Conservation (phyloP, 2,329 filamentous ascomycete genomes). For the Botryotinia globosa region DNA sequence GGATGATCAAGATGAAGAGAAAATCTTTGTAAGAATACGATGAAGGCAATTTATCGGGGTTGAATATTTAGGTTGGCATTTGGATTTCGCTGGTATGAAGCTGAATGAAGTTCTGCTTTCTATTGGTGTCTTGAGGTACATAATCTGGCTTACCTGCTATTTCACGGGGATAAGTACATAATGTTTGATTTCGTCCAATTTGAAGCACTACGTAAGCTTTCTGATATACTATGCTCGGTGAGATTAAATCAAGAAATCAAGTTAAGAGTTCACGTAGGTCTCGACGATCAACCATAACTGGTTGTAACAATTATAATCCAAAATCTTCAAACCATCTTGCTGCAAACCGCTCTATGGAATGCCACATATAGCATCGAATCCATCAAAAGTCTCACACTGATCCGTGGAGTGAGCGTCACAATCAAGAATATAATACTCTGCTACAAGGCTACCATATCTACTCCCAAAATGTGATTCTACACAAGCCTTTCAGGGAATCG, state of each 20-base stretch:
- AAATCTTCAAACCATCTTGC: too few species aligned
- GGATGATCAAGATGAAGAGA: neutral
- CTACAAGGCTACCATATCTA: neutral
- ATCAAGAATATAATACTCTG: neutral
- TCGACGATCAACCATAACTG: too few species aligned
- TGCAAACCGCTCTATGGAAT: too few species aligned
- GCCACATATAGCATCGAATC: too few species aligned
- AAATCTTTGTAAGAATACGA: neutral
- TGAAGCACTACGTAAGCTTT: fast-evolving
- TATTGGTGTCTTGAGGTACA: neutral
- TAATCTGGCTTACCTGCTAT: neutral
- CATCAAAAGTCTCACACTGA: too few species aligned
- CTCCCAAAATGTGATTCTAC: neutral
- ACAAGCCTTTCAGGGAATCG: neutral
- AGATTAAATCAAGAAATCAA: neutral
- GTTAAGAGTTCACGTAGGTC: neutral
- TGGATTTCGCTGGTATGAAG: neutral
- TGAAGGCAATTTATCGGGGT: neutral
- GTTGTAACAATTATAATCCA: too few species aligned
- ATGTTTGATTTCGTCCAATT: neutral
- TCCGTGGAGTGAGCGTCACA: too few species aligned
- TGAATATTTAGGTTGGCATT: neutral
- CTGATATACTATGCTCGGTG: neutral
- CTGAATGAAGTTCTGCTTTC: neutral
- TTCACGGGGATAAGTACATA: neutral